These are phyloP conservation scores for Komagataella populi DNA, from an alignment of 805 yeast genomes.

Conservation along the genomic window DNA sequence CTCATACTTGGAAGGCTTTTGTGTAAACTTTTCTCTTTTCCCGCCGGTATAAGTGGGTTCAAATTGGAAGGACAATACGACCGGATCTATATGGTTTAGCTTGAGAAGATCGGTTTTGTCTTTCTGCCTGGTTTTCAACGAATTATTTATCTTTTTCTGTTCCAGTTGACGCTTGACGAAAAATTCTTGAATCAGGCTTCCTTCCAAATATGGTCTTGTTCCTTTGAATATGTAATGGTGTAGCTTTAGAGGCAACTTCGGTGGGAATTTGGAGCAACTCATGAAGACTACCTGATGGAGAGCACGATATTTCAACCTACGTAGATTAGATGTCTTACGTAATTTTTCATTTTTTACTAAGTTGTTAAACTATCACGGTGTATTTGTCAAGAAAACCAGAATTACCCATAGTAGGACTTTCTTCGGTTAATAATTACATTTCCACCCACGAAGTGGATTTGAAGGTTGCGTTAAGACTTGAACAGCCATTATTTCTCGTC, in stretches of 20 bases:
- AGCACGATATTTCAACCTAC: not conserved
- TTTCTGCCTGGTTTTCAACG: conserved; percentile 8
- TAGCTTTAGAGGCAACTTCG: conserved; percentile 8
- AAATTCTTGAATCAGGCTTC: conserved; percentile 40
- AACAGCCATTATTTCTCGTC: not conserved
- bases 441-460: not conserved
- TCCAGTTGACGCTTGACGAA: conserved; percentile 45
- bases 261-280: not conserved
- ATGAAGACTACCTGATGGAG: not conserved
- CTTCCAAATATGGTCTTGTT: conserved; percentile 27
- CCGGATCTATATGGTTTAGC: conserved; percentile 41
- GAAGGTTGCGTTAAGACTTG: not conserved
- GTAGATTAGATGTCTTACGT: not conserved
- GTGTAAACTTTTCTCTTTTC: conserved; percentile 51
- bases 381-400: not conserved
- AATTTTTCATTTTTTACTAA: too few species aligned
- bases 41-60: conserved; percentile 88
- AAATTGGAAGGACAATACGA: conserved; percentile 73
- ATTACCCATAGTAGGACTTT: too few species aligned
- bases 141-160: conserved; percentile 24
- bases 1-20: conserved; percentile 14
- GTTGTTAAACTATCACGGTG: not conserved
- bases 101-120: conserved; percentile 5
- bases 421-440: too few species aligned
- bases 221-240: conserved; percentile 31